These are phyloP conservation scores for Trichoderma asperelloides DNA, from an alignment of 495 filamentous ascomycete species.

Conservation along the genomic window DNA sequence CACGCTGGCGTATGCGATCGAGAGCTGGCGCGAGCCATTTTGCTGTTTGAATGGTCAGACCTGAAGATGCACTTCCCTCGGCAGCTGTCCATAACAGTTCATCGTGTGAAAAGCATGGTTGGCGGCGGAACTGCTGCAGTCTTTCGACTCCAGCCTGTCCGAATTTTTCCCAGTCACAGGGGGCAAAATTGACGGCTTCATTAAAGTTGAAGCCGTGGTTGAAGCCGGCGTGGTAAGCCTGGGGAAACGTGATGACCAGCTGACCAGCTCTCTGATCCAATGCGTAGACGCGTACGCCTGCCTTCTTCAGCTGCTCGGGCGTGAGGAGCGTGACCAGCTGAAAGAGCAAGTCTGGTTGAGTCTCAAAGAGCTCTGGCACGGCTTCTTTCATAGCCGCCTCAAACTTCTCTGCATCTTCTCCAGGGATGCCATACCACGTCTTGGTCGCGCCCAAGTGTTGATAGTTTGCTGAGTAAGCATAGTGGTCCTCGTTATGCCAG, in stretches of 20 bases:
- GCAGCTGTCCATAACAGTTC: conserved; percentile 85
- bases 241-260: conserved; percentile 90
- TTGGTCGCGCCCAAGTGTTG: conserved; percentile 98
- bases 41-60: conserved; percentile 82
- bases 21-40: conserved; percentile 90
- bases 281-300: conserved; percentile 86
- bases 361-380: conserved; percentile 93
- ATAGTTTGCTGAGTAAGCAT: conserved; percentile 96
- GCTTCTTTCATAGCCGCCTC: conserved; percentile 92
- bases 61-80: conserved; percentile 53
- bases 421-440: conserved; percentile 98
- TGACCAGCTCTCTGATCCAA: conserved; percentile 92
- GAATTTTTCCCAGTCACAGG: conserved; percentile 91
- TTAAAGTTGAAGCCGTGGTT: conserved; percentile 99
- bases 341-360: conserved; percentile 92
- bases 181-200: conserved; percentile 97
- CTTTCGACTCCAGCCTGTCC: conserved; percentile 80
- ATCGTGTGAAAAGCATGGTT: conserved; percentile 96
- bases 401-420: conserved; percentile 85
- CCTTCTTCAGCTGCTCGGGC: conserved; percentile 89
- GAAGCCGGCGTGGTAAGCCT: conserved; percentile 87
- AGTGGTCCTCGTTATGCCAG: conserved; percentile 99
- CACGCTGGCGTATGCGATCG: conserved; percentile 63
- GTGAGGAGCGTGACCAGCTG: conserved; percentile 92
- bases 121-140: conserved; percentile 77